These are phyloP conservation scores for Lactarius hatsudake DNA, from an alignment of 768 basidiomycete species.

Conservation along the genomic window DNA sequence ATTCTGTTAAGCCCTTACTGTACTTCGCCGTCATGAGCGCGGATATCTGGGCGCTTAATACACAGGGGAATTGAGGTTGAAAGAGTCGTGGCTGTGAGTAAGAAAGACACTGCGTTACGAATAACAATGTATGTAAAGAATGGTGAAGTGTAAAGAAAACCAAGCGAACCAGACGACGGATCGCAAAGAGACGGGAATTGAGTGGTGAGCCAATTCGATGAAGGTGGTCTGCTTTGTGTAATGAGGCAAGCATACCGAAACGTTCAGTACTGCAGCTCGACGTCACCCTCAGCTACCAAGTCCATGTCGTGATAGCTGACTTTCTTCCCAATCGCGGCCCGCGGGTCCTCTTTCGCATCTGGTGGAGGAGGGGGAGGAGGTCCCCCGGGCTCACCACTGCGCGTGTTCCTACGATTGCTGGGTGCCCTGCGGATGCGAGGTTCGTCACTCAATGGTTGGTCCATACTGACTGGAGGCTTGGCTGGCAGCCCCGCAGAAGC, in stretches of 20 bases:
- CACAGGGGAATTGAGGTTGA: conserved; percentile 5
- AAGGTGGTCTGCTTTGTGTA: not conserved
- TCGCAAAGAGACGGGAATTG: conserved; percentile 3
- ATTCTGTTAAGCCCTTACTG: conserved; percentile 3
- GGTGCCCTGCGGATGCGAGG: conserved; percentile 37
- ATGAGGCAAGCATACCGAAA: not conserved
- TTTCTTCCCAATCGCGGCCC: conserved; percentile 83
- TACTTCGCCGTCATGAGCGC: not conserved
- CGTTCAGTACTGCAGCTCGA: conserved; percentile 41
- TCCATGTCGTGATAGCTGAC: conserved; percentile 97
- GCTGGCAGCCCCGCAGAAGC: conserved; percentile 74
- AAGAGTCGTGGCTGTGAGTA: conserved; percentile 18
- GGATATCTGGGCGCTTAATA: not conserved
- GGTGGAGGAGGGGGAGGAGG: conserved; percentile 78
- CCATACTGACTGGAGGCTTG: conserved; percentile 54
- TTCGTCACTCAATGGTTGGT: conserved; percentile 47
- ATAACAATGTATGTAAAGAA: conserved; percentile 23
- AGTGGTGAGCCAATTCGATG: not conserved
- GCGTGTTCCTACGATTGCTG: conserved; percentile 37
- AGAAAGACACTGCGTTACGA: conserved; percentile 15
- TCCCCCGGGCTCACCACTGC: conserved; percentile 37
- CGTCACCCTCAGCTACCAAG: conserved; percentile 71
- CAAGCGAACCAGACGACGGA: conserved; percentile 3
- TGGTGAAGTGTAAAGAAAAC: conserved; percentile 18
- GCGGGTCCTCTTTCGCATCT: conserved; percentile 89